Evolutionary conservation across 176 grass and related monocot genomes (phyloP), one percentile per base, ranked within the genome.

Genomic region (Carex scoparia): DNA sequence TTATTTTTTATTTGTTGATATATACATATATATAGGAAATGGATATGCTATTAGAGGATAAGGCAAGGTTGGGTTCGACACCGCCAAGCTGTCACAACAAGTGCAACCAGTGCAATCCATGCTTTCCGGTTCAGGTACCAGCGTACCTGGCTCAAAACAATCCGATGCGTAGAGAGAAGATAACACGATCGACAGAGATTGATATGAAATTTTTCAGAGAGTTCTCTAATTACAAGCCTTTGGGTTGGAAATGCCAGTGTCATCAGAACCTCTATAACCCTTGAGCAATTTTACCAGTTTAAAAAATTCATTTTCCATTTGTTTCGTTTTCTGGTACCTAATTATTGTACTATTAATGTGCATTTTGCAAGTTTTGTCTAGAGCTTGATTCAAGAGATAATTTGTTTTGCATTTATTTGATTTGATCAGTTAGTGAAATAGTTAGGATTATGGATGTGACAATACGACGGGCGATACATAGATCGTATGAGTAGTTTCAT

Each of bases 171-270:
- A 59, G 3, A 7, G 69, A 13, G 30, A 84, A 40, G 35, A 48
- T 10, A 9, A 11, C 10, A 23, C 54, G n/a, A 51, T 27, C 65
- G 35, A 44, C 54, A 10, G 48, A 63, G 12, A 64, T 68, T 59
- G 23, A 85, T 28, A 54, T 27, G 48, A 19, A 79, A 78, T 82
- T 80, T 61, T 88, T 88, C 79, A 69, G 60, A 18, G 87, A 86
- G 85, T 89, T 89, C 91, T 89, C 96, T 84, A 95, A 99, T 86
- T 99, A 99, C 93, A 99, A 95, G 81, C 96, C 96, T 67, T 23
- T 99, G 16, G 93, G 92, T 32, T 99, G 96, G 96, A 99, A 94
- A 87, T 99, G 93, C 91, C 80, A 89, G 76, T 99, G 96, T 78
- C 80, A 83, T 40, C 77, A 91, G 70, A 90, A 81, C 69, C 88